Conservation (phyloP, 257 asterid species). For the Ilex asprella region DNA sequence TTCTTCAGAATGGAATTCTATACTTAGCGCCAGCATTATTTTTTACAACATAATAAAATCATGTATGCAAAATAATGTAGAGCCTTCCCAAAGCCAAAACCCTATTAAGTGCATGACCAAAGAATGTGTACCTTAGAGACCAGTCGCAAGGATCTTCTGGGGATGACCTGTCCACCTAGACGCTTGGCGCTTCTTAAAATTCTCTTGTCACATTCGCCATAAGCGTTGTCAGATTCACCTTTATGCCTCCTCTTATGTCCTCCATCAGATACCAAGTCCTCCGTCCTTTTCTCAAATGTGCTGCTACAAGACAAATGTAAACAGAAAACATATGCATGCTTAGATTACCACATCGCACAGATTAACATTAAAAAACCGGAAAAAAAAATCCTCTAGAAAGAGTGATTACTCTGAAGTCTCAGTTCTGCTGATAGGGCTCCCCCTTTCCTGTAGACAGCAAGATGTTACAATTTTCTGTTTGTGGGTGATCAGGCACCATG, state of each 20-base stretch:
- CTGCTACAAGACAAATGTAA: slow-evolving; percentile 10
- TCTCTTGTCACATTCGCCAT: slow-evolving; percentile 6
- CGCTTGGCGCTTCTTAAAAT: slow-evolving; percentile 23
- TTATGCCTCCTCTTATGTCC: slow-evolving; percentile 8
- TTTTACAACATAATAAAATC: no score
- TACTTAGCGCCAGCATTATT: no score
- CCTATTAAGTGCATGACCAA: not conserved
- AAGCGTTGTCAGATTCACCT: slow-evolving; percentile 8
- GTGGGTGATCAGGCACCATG: no score
- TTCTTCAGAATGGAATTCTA: no score
- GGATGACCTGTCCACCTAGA: slow-evolving; percentile 1
- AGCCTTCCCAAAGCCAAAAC: no score
- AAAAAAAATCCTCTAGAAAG: slow-evolving; percentile 9
- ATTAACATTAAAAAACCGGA: not conserved
- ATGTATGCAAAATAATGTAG: no score
- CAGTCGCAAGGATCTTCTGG: slow-evolving; percentile 19
- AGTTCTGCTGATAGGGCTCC: not conserved
- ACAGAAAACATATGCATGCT: not conserved
- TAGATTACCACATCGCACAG: not conserved
- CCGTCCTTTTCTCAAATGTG: not conserved
- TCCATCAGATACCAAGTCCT: slow-evolving; percentile 8
- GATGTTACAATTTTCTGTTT: not conserved
- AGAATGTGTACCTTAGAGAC: slow-evolving; percentile 11
- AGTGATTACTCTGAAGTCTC: slow-evolving; percentile 15
- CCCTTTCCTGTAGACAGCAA: slow-evolving; percentile 9